These are phyloP conservation scores for Cladophialophora bantiana DNA, from an alignment of 2,329 filamentous ascomycete species.

Conservation along the genomic window DNA sequence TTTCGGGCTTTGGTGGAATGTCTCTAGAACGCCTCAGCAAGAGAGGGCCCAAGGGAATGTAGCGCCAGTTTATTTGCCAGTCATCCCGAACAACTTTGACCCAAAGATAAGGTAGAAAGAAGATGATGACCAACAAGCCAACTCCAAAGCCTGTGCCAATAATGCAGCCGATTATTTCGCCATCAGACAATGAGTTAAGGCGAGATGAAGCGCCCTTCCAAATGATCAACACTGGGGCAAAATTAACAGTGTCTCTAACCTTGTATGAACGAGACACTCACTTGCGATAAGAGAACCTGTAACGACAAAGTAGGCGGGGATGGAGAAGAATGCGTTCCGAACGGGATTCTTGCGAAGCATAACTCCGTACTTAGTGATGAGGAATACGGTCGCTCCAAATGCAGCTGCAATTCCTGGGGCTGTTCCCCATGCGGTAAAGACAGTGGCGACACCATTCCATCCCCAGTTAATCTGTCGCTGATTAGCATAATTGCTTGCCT, in stretches of 20 bases:
- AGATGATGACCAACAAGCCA: slow-evolving; percentile 25
- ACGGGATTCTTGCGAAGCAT: slow-evolving; percentile 71
- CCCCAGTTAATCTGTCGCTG: slow-evolving; percentile 54
- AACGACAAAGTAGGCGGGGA: slow-evolving; percentile 33
- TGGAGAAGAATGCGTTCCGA: slow-evolving; percentile 19
- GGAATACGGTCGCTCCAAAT: slow-evolving; percentile 73
- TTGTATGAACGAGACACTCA: not conserved
- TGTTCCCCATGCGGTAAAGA: slow-evolving; percentile 74
- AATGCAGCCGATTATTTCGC: not conserved
- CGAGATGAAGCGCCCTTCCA: slow-evolving; percentile 29
- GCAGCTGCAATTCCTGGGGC: slow-evolving; percentile 66
- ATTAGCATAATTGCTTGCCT: too few relatives aligned
- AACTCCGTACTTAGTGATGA: slow-evolving; percentile 72
- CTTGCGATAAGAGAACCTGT: slow-evolving; percentile 28
- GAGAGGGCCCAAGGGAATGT: slow-evolving; percentile 27
- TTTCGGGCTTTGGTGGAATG: too few relatives aligned
- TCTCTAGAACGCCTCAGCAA: slow-evolving; percentile 5
- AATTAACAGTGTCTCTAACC: not conserved
- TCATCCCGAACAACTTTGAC: slow-evolving; percentile 20
- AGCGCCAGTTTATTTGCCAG: slow-evolving; percentile 21
- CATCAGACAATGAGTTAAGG: slow-evolving; percentile 8
- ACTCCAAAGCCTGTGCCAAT: slow-evolving; percentile 9
- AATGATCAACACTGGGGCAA: slow-evolving; percentile 29
- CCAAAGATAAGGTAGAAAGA: slow-evolving; percentile 30
- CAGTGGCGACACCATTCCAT: slow-evolving; percentile 73